Evolutionary conservation across 2,329 filamentous ascomycete genomes (phyloP).

Genomic region (Fusarium sp.): DNA sequence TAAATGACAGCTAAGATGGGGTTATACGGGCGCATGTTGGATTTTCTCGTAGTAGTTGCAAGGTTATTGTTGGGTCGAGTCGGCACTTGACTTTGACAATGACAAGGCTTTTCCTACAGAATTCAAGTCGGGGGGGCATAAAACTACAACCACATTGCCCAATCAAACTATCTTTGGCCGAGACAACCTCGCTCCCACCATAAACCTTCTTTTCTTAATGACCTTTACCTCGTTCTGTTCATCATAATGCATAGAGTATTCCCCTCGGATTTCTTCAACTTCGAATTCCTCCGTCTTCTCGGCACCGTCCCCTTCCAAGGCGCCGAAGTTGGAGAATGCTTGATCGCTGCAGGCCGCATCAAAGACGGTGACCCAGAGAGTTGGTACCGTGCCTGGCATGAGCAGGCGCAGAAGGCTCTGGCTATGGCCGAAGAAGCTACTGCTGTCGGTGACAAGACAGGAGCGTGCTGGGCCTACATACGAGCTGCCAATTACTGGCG

Average conservation of each 20-base stretch:
- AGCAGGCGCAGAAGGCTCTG: slow-evolving; percentile 52
- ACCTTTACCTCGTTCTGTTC: too few relatives aligned
- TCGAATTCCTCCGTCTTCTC: slow-evolving; percentile 59
- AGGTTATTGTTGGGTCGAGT: too few relatives aligned
- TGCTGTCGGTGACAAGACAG: slow-evolving; percentile 47
- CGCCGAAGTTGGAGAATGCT: slow-evolving; percentile 57
- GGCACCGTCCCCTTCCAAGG: slow-evolving; percentile 54
- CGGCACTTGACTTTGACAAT: too few relatives aligned
- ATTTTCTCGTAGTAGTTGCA: too few relatives aligned
- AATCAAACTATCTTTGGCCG: too few relatives aligned
- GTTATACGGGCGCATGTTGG: too few relatives aligned
- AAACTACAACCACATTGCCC: too few relatives aligned
- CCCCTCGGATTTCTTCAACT: slow-evolving; percentile 53
- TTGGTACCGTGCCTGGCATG: slow-evolving; percentile 57
- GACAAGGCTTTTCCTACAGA: too few relatives aligned
- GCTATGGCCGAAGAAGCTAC: slow-evolving; percentile 53
- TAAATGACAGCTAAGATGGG: too few relatives aligned
- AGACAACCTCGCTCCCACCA: too few relatives aligned
- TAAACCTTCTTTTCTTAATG: too few relatives aligned
- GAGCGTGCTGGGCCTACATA: slow-evolving; percentile 55
- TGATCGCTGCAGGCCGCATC: slow-evolving; percentile 56
- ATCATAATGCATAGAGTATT: slow-evolving; percentile 52
- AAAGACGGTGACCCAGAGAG: slow-evolving; percentile 54
- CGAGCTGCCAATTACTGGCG: slow-evolving; percentile 59
- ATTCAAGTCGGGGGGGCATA: too few relatives aligned